These are phyloP conservation scores for Trifolium pratense DNA, from an alignment of 306 rosid genomes.

Conservation along the genomic window DNA sequence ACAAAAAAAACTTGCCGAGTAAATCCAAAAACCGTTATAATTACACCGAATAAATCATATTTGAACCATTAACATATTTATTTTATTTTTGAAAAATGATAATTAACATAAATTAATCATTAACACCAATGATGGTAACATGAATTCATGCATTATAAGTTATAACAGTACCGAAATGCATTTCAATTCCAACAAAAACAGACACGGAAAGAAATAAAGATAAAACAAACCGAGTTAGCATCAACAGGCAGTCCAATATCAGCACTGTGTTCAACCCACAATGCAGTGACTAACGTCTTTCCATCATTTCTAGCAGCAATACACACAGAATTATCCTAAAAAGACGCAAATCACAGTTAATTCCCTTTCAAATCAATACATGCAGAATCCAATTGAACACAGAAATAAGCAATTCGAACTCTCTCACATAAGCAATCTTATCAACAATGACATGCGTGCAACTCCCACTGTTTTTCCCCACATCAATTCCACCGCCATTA, in stretches of 20 bases:
- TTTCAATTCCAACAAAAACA: background rate
- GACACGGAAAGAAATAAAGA: background rate
- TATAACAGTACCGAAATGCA: background rate
- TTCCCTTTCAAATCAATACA: background rate
- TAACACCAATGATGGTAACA: background rate
- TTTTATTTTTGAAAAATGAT: too few species aligned
- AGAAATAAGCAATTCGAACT: slow-evolving; percentile 13
- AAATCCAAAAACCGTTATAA: too few species aligned
- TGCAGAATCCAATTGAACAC: background rate
- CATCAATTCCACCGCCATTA: slow-evolving; percentile 78
- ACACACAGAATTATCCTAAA: slow-evolving; percentile 80
- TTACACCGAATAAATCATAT: too few species aligned
- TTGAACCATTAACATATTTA: too few species aligned
- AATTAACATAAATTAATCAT: background rate
- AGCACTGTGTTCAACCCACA: slow-evolving; percentile 88
- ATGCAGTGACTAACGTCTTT: slow-evolving; percentile 72
- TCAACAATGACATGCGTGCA: slow-evolving; percentile 86
- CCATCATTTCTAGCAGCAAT: slow-evolving; percentile 74
- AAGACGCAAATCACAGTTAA: background rate
- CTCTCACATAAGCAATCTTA: slow-evolving; percentile 58
- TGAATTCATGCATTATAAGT: background rate
- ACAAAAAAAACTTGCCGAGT: too few species aligned
- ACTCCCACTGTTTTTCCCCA: slow-evolving; percentile 54
- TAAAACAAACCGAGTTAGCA: slow-evolving; percentile 62
- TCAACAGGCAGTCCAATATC: slow-evolving; percentile 74